phyloP scores from a whole-genome alignment of 208 protist species.

The Naegleria fowleri region DNA sequence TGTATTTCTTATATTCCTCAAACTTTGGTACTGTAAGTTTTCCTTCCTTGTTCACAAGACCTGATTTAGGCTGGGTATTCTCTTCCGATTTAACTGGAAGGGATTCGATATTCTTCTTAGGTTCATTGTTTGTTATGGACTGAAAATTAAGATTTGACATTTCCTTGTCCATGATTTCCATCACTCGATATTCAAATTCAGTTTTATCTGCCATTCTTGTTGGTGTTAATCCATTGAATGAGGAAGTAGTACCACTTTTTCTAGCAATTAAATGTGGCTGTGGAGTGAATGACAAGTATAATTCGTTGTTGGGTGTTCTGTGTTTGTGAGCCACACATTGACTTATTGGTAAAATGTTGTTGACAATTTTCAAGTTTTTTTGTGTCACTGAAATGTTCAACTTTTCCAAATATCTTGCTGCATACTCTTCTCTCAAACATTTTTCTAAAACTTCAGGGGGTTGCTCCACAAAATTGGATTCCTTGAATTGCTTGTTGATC shows the following conservation, averaged over 20 bases:
- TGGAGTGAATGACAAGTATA: not conserved
- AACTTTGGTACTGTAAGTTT: not conserved
- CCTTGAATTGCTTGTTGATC: not conserved
- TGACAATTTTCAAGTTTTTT: not conserved
- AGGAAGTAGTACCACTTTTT: not conserved
- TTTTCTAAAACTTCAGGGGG: not conserved
- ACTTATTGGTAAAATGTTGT: not conserved
- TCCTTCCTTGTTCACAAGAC: not conserved
- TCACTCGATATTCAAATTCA: not conserved
- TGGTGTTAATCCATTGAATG: too few relatives aligned
- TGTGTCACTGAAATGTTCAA: not conserved
- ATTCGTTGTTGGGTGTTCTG: not conserved
- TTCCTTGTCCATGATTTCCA: not conserved
- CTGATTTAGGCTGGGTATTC: not conserved
- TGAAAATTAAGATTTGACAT: not conserved
- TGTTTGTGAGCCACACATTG: not conserved
- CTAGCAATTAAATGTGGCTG: not conserved
- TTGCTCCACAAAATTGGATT: not conserved
- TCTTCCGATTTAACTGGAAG: not conserved
- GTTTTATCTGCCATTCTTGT: not conserved
- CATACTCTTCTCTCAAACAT: not conserved
- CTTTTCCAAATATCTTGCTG: not conserved
- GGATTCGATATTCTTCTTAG: not conserved
- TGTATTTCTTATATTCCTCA: not conserved
- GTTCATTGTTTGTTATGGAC: not conserved